Evolutionary conservation across 1,139 yeast species (phyloP).

Genomic region (Hyphopichia buzzinii): DNA sequence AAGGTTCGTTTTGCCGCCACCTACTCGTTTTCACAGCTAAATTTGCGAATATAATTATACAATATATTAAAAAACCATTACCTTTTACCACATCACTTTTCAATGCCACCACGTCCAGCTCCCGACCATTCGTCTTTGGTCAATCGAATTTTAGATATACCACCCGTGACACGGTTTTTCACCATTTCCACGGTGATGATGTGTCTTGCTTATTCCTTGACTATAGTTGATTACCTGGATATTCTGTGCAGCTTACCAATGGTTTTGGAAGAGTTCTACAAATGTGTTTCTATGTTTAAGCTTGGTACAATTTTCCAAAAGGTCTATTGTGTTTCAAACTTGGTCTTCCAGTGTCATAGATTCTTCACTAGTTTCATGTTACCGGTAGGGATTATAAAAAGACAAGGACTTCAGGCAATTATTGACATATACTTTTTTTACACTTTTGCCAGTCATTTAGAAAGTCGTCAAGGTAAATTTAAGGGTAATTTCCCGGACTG

Average conservation of each 20-base stretch:
- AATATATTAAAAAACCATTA: too few species aligned
- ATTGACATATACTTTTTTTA: conserved; percentile 58
- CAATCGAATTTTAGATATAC: conserved; percentile 34
- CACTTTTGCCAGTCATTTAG: conserved; percentile 56
- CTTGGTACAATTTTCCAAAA: conserved; percentile 6
- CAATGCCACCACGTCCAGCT: not conserved
- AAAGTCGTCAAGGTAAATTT: conserved; percentile 48
- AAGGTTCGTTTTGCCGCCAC: too few species aligned
- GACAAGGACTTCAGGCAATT: conserved; percentile 44
- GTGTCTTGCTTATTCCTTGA: conserved; percentile 24
- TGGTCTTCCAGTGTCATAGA: conserved; percentile 38
- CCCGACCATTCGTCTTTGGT: conserved; percentile 17
- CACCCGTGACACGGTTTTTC: conserved; percentile 49
- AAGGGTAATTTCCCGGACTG: conserved; percentile 54
- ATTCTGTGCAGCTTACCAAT: conserved; percentile 12
- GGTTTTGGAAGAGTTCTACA: conserved; percentile 6
- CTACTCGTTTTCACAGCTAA: too few species aligned
- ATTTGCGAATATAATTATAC: too few species aligned
- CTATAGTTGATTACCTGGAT: conserved; percentile 12
- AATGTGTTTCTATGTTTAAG: conserved; percentile 4
- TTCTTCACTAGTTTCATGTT: conserved; percentile 50
- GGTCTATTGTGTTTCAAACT: conserved; percentile 7
- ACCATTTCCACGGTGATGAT: conserved; percentile 35
- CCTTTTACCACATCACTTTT: too few species aligned
- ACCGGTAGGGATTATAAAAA: conserved; percentile 31